These are phyloP conservation scores for Penicillium dipodomyicola DNA, from an alignment of 495 filamentous ascomycete species.

Conservation along the genomic window DNA sequence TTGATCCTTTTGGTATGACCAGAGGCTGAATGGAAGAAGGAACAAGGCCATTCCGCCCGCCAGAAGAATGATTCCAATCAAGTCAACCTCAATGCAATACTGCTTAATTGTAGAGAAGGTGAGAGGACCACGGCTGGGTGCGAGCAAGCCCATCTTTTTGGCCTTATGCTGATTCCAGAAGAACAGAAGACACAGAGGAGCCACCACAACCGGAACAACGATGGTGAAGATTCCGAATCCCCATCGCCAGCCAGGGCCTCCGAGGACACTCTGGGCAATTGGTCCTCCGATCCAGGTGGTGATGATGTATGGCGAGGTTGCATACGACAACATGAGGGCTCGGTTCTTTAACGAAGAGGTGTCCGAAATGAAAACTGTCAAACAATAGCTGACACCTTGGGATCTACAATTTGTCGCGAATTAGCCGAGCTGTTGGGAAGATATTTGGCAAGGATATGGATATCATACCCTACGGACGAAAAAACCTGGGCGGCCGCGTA, in stretches of 20 bases:
- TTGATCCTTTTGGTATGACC: conserved; percentile 34
- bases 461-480: conserved; percentile 48
- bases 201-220: conserved; percentile 50
- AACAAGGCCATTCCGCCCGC: conserved; percentile 55
- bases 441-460: conserved; percentile 20
- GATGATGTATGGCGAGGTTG: conserved; percentile 56
- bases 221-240: conserved; percentile 59
- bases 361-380: conserved; percentile 58
- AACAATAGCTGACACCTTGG: conserved; percentile 43
- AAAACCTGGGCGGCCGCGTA: conserved; percentile 51
- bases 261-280: conserved; percentile 36
- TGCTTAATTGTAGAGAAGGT: conserved; percentile 17
- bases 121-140: conserved; percentile 28
- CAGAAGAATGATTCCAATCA: conserved; percentile 54
- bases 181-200: conserved; percentile 38
- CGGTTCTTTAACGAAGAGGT: conserved; percentile 56
- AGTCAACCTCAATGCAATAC: conserved; percentile 30
- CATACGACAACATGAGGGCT: conserved; percentile 53
- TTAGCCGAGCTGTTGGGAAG: conserved; percentile 40
- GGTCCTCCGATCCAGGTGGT: conserved; percentile 52
- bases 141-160: conserved; percentile 35
- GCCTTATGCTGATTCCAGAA: conserved; percentile 54
- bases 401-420: conserved; percentile 42
- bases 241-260: conserved; percentile 52
- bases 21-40: conserved; percentile 53